phyloP scores from a whole-genome alignment of 1,284 basidiomycete genomes.

The Pseudozyma tsukubaensis region DNA sequence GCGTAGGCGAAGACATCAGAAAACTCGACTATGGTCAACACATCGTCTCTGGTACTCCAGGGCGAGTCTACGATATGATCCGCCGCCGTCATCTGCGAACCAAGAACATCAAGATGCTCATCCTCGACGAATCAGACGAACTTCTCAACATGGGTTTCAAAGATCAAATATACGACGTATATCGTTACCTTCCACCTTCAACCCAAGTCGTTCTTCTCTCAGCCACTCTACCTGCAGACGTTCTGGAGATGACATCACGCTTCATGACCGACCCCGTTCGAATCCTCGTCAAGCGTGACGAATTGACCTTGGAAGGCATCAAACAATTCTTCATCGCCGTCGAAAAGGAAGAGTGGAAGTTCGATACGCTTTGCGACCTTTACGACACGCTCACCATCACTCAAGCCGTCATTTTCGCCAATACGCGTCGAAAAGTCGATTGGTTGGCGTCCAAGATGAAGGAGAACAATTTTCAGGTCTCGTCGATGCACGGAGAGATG shows the following conservation, averaged over 20 bases:
- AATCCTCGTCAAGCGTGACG: constrained; percentile 99
- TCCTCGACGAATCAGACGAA: constrained; percentile 98
- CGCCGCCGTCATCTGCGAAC: constrained; percentile 91
- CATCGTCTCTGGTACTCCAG: constrained; percentile 96
- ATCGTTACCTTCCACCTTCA: constrained; percentile 96
- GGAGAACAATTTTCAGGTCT: constrained; percentile 71
- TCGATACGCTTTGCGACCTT: constrained; percentile 93
- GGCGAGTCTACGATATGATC: constrained; percentile 99
- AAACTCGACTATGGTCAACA: constrained; percentile 99
- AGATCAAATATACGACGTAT: constrained; percentile 99
- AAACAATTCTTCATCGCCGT: constrained; percentile 99
- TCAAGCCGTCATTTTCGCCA: constrained; percentile 99
- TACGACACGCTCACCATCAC: constrained; percentile 99
- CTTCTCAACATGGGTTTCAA: constrained; percentile 98
- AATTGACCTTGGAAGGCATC: constrained; percentile 98
- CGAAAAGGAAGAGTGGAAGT: constrained; percentile 99
- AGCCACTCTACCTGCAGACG: constrained; percentile 95
- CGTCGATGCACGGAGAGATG: constrained; percentile 88
- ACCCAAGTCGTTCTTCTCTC: constrained; percentile 97
- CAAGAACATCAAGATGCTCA: constrained; percentile 99
- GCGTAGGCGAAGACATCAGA: constrained; percentile 96
- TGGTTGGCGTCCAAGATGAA: constrained; percentile 99
- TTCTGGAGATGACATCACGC: constrained; percentile 99
- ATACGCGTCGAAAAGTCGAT: constrained; percentile 98
- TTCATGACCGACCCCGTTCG: constrained; percentile 99